Evolutionary conservation across 495 filamentous ascomycete genomes (phyloP), one percentile per base, ranked within the genome.

Genomic region (Tuber melanosporum): DNA sequence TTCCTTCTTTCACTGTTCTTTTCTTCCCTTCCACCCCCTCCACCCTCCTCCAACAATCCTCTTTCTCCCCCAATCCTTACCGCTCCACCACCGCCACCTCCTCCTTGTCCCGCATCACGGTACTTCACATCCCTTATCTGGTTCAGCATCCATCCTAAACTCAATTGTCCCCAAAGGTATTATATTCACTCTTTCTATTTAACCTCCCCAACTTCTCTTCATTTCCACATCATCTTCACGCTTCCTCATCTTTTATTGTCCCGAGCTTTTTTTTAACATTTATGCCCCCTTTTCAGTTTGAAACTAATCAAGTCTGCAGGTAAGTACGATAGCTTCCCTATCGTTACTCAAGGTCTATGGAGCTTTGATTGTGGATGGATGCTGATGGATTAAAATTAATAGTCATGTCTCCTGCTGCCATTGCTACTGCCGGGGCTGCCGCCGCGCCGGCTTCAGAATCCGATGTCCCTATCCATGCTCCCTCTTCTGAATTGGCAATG

Each of bases 401-500:
- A 39, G 66, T 45, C 66, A 80, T 80, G 78, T 80, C 78, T 43
- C 77, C 78, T 49, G 79, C 78, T 44, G 78, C 49, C 62, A 74
- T 78, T 71, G 71, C 52, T 71, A 26, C 76, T 44, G 17, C 76
- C 22, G 71, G 57, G 12, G 72, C 71, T 12, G 70, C 71, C 12
- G 73, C 72, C 47, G 44, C 49, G 17, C 71, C 71, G 46, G 15
- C 70, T 62, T 14, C 52, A n/a, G 12, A 12, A 62, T 26, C 22
- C 12, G 52, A 62, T 20, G 36, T 73, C 22, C 12, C 47, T 19
- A 46, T 81, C 86, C 96, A 98, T 86, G 89, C 93, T 36, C 83
- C 91, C 71, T 92, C 95, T 39, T 93, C 93, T n/a, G 86, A 89
- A 47, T 87, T 87, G 76, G 95, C 95, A 75, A 94, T 98, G 82